Percentiles rank a stretch among this genome's conserved stretches.
Conservation (phyloP, 2,329 filamentous ascomycete species). For the Paracorniculantispora psalliotae region DNA sequence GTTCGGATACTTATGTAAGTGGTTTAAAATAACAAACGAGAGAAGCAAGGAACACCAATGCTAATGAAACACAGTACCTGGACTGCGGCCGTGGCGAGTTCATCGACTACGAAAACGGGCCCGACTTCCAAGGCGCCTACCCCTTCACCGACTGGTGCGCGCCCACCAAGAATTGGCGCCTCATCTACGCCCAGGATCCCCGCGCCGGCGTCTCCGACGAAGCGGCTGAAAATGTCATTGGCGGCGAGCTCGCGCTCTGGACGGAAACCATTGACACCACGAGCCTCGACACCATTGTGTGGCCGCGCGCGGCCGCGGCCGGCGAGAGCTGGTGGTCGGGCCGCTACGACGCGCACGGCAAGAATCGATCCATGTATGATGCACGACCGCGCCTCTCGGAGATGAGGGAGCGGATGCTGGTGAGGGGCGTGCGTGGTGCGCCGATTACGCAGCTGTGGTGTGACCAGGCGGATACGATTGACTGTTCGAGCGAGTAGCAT, state of each 20-base stretch:
- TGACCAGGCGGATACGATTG: constrained; percentile 40
- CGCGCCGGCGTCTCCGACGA: constrained; percentile 56
- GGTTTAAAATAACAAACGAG: background rate
- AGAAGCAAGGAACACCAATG: background rate
- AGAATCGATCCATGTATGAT: constrained; percentile 66
- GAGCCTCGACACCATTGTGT: constrained; percentile 72
- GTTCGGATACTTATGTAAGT: constrained; percentile 72
- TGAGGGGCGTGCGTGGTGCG: constrained; percentile 56
- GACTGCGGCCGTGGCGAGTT: constrained; percentile 79
- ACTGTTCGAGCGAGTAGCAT: constrained; percentile 3
- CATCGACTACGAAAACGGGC: constrained; percentile 63
- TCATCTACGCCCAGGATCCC: constrained; percentile 78
- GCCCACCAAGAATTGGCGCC: constrained; percentile 75
- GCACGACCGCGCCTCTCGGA: constrained; percentile 67
- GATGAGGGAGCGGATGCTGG: constrained; percentile 71
- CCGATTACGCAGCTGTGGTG: constrained; percentile 72
- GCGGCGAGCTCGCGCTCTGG: constrained; percentile 81
- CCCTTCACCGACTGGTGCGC: constrained; percentile 79
- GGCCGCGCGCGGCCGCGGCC: constrained; percentile 70
- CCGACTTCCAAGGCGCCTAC: constrained; percentile 47
- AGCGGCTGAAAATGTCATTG: constrained; percentile 63
- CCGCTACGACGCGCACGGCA: constrained; percentile 56
- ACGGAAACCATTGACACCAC: constrained; percentile 70
- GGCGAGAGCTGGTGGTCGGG: constrained; percentile 81
- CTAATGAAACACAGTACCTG: constrained; percentile 55